Percentiles rank a stretch among this genome's conserved stretches.
Evolutionary conservation across 2,329 filamentous ascomycete species (phyloP).

Genomic region (Aspergillus flavus): DNA sequence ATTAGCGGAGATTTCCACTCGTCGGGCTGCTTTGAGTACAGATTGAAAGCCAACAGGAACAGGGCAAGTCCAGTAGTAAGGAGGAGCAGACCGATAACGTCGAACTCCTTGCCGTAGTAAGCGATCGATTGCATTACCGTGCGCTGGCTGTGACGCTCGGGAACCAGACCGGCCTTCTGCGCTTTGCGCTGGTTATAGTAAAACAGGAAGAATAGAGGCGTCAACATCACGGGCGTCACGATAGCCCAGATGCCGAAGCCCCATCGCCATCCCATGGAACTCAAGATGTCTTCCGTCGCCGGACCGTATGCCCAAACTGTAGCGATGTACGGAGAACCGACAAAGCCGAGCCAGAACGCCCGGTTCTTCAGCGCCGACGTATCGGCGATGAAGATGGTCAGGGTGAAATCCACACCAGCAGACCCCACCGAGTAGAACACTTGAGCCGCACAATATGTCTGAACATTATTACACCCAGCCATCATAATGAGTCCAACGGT

Average conservation of each 20-base stretch:
- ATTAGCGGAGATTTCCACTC: conserved; percentile 8
- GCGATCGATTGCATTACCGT: conserved; percentile 50
- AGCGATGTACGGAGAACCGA: conserved; percentile 62
- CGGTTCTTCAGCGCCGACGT: conserved; percentile 62
- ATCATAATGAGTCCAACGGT: conserved; percentile 60
- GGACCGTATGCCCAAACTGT: conserved; percentile 57
- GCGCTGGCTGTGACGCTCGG: conserved; percentile 46
- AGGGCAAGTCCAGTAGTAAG: conserved; percentile 53
- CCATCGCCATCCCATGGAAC: conserved; percentile 62
- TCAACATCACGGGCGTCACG: conserved; percentile 56
- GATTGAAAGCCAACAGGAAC: conserved; percentile 66
- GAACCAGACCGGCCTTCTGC: conserved; percentile 54
- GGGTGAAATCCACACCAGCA: conserved; percentile 56
- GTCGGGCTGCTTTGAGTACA: conserved; percentile 40
- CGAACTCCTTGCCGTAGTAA: conserved; percentile 64
- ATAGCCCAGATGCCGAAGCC: conserved; percentile 64
- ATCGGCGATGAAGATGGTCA: conserved; percentile 64
- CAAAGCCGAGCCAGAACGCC: conserved; percentile 61
- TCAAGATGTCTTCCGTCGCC: conserved; percentile 32
- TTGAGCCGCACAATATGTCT: conserved; percentile 64
- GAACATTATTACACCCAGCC: conserved; percentile 61
- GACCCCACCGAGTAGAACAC: conserved; percentile 64
- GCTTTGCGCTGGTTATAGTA: conserved; percentile 61
- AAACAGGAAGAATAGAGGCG: conserved; percentile 59
- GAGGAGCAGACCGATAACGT: conserved; percentile 62